A percentile compares a stretch with the other conserved stretches of the same genome.
phyloP scores from a whole-genome alignment of 768 basidiomycete species.

The Suillus variegatus region DNA sequence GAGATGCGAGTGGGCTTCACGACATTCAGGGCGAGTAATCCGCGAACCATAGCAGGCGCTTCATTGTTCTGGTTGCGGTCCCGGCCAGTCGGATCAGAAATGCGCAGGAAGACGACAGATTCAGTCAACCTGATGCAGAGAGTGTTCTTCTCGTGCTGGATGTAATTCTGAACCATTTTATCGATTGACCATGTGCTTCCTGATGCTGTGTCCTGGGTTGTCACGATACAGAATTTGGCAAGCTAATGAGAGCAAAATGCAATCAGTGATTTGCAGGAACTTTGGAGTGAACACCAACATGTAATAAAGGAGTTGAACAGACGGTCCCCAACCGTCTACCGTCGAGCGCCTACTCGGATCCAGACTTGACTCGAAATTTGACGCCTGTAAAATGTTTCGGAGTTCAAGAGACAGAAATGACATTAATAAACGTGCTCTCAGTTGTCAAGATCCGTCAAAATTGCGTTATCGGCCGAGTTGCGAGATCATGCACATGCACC shows the following conservation, averaged over 20 bases:
- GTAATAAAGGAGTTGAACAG: background rate
- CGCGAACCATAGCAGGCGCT: slow-evolving; percentile 64
- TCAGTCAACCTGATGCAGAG: slow-evolving; percentile 67
- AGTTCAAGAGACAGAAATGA: background rate
- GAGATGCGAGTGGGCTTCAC: slow-evolving; percentile 83
- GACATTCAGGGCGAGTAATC: slow-evolving; percentile 61
- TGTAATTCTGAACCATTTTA: background rate
- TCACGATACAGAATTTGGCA: background rate
- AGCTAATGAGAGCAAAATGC: background rate
- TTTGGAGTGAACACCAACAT: background rate
- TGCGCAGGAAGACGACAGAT: slow-evolving; percentile 70
- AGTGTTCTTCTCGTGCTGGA: slow-evolving; percentile 36
- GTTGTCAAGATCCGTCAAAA: background rate
- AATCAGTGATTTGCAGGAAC: background rate
- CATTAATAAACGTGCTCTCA: background rate
- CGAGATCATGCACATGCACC: too few species aligned
- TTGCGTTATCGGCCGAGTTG: background rate
- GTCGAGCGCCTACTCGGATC: background rate
- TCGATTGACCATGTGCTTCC: background rate
- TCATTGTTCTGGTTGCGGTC: slow-evolving; percentile 38
- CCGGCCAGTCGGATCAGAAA: slow-evolving; percentile 48
- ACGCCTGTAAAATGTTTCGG: background rate
- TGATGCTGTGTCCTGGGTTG: background rate
- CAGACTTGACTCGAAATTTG: background rate
- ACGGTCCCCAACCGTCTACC: background rate